A percentile compares a stretch with the other conserved stretches of the same genome.
These are phyloP conservation scores for Didymella pomorum DNA, from an alignment of 2,329 filamentous ascomycete species.

Conservation along the genomic window DNA sequence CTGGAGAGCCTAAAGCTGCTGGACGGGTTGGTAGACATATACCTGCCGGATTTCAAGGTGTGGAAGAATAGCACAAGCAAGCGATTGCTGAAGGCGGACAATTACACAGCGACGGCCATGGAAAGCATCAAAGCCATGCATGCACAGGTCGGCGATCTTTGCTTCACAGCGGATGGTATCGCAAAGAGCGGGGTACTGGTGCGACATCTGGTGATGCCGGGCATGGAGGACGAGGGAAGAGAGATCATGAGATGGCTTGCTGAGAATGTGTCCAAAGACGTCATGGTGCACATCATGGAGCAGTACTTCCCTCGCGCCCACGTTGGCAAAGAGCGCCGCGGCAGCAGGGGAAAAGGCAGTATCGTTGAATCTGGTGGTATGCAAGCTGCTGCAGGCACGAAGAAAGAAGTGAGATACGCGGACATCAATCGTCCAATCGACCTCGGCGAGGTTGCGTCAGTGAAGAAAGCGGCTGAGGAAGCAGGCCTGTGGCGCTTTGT, in stretches of 20 bases:
- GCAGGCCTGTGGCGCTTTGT: conserved; percentile 83
- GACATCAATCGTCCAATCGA: conserved; percentile 80
- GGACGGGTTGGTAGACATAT: conserved; percentile 83
- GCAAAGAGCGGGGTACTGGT: conserved; percentile 80
- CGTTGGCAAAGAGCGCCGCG: conserved; percentile 71
- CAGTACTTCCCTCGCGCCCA: conserved; percentile 84
- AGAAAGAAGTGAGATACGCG: conserved; percentile 68
- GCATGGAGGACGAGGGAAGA: conserved; percentile 74
- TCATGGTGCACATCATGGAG: conserved; percentile 89
- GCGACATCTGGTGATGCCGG: conserved; percentile 85
- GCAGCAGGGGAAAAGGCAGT: conserved; percentile 46
- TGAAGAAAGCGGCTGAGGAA: conserved; percentile 71
- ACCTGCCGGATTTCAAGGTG: conserved; percentile 88
- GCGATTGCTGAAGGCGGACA: conserved; percentile 77
- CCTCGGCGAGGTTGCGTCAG: conserved; percentile 69
- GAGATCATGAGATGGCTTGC: conserved; percentile 81
- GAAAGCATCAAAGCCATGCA: conserved; percentile 85
- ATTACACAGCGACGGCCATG: conserved; percentile 75
- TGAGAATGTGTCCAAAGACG: conserved; percentile 73
- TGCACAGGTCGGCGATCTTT: conserved; percentile 80
- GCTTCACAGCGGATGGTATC: conserved; percentile 81
- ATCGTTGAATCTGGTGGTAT: conserved; percentile 42
- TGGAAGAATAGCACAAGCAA: conserved; percentile 73
- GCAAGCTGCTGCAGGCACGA: conserved; percentile 29
- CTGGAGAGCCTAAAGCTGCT: conserved; percentile 74